These are phyloP conservation scores for Podospora fimiseda DNA, from an alignment of 495 filamentous ascomycete species.

Conservation along the genomic window DNA sequence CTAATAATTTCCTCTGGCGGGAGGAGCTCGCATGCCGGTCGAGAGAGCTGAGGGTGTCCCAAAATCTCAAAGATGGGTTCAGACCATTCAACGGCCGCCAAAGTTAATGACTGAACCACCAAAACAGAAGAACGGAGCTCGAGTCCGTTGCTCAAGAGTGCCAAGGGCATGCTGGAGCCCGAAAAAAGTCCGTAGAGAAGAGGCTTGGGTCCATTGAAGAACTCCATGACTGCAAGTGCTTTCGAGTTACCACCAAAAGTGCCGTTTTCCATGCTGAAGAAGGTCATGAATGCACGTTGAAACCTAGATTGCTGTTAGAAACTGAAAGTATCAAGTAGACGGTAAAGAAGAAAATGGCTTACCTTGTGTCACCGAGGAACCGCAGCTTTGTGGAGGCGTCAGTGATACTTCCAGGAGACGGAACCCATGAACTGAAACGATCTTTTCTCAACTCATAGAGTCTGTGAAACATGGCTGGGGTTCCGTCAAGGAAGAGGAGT, in stretches of 20 bases:
- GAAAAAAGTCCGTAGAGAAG: constrained; percentile 25
- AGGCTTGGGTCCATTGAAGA: constrained; percentile 19
- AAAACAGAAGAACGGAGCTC: constrained; percentile 22
- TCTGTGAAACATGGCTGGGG: constrained; percentile 13
- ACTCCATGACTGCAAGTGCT: constrained; percentile 17
- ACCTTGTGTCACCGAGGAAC: constrained; percentile 23
- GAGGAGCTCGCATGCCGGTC: neutral
- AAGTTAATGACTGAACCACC: constrained; percentile 21
- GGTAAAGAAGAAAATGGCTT: neutral
- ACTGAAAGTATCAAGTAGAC: neutral
- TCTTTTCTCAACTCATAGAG: constrained; percentile 16
- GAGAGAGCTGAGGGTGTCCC: constrained; percentile 14
- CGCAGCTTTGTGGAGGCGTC: constrained; percentile 9
- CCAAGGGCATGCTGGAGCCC: constrained; percentile 20
- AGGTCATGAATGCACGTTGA: constrained; percentile 28
- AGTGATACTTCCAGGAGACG: constrained; percentile 20
- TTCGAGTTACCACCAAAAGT: constrained; percentile 16
- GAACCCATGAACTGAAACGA: constrained; percentile 14
- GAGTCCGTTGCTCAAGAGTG: constrained; percentile 24
- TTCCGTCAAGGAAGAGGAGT: constrained; percentile 15
- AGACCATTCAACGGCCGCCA: constrained; percentile 23
- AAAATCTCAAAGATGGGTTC: constrained; percentile 19
- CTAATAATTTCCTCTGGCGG: constrained; percentile 18
- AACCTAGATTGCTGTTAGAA: constrained; percentile 18
- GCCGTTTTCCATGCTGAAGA: constrained; percentile 28